Evolutionary conservation across 2,329 filamentous ascomycete species (phyloP), one percentile per base, ranked within the genome.

Genomic region (Talaromyces albobiverticillius): DNA sequence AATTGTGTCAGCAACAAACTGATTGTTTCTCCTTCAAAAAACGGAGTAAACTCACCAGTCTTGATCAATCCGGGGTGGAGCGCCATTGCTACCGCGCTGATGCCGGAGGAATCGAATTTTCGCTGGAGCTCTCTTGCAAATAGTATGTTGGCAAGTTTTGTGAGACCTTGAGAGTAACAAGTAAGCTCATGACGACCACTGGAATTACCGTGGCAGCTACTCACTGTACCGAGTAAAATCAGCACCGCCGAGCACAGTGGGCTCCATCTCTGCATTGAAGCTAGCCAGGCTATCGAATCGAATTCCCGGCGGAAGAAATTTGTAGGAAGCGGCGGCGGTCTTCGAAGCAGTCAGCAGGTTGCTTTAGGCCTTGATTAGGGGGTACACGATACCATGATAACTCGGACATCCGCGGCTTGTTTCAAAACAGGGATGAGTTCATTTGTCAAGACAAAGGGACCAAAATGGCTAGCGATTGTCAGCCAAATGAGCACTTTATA

Each of bases 171-270:
- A 25, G 13, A 16, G 11, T n/a, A n/a, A 42, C 23, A 1, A 42
- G 40, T 42, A 23, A 42, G 40, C 23, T 42, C 23, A 25, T 3
- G 14, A 23, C 4, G 9, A 20, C 2, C 14, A 22, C 16, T n/a
- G 36, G 29, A 22, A 22, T 23, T 36, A n/a, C n/a, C n/a, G n/a
- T 20, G n/a, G 45, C 23, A 36, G 9, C 36, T 23, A 20, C 45
- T 47, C 36, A 47, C 45, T 34, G 5, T 47, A 47, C 36, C 45
- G 29, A 47, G 45, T 47, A 8, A 47, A 47, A 29, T 47, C 45
- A 34, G 45, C 45, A 34, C 45, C 45, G 45, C 45, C 45, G 36
- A 47, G 26, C 36, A 29, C 36, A 36, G 45, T 47, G 36, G 45
- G 45, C 45, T 47, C 45, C 45, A 47, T 47, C 36, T 47, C 26